A percentile compares a stretch with the other conserved stretches of the same genome.
Evolutionary conservation across 2,329 filamentous ascomycete genomes (phyloP).

Genomic region (Zymoseptoria passerinii): DNA sequence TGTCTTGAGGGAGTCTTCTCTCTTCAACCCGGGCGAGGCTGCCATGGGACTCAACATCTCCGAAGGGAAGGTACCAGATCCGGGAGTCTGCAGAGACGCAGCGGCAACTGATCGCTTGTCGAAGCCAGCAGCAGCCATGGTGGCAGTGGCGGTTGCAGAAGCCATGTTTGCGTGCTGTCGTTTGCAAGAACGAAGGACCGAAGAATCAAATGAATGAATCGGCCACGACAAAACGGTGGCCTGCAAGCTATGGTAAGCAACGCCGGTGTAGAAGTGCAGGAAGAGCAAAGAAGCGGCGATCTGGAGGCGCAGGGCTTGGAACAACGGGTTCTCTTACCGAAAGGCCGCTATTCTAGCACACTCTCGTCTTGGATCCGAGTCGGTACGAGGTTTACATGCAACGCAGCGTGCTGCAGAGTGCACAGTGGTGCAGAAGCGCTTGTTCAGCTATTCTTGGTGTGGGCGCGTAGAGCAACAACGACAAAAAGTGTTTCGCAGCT

Average conservation of each 20-base stretch:
- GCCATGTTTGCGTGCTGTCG: slow-evolving; percentile 22
- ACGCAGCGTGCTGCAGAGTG: slow-evolving; percentile 12
- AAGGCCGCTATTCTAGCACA: slow-evolving; percentile 15
- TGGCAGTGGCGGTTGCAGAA: slow-evolving; percentile 26
- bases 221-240: slow-evolving; percentile 20
- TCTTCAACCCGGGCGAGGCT: slow-evolving; percentile 56
- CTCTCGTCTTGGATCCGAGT: slow-evolving; percentile 13
- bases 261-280: slow-evolving; percentile 14
- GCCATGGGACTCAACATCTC: slow-evolving; percentile 58
- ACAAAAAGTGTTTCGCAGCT: slow-evolving; percentile 7
- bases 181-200: slow-evolving; percentile 22
- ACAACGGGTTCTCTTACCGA: slow-evolving; percentile 19
- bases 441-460: slow-evolving; percentile 21
- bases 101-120: slow-evolving; percentile 32
- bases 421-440: slow-evolving; percentile 8
- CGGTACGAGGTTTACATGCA: slow-evolving; percentile 21
- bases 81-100: slow-evolving; percentile 44
- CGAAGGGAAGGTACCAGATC: slow-evolving; percentile 50
- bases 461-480: slow-evolving; percentile 21
- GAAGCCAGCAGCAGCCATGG: slow-evolving; percentile 29
- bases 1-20: slow-evolving; percentile 60
- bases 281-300: slow-evolving; percentile 6
- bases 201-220: slow-evolving; percentile 27
- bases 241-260: slow-evolving; percentile 20
- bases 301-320: slow-evolving; percentile 9